These are phyloP conservation scores for Aspergillus sp. DNA, from an alignment of 2,329 filamentous ascomycete species.

Conservation along the genomic window DNA sequence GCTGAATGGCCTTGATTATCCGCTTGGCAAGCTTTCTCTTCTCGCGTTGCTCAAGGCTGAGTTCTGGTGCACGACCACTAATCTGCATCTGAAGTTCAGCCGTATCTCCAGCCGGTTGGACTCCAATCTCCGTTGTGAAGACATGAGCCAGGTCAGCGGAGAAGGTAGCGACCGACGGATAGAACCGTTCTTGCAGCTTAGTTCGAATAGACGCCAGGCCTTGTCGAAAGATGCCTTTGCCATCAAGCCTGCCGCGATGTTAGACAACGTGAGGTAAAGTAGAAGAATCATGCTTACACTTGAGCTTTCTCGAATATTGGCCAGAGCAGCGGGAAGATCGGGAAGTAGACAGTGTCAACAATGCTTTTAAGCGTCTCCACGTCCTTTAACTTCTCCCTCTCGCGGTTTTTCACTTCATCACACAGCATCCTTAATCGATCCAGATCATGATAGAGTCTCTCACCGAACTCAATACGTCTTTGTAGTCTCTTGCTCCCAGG, in stretches of 20 bases:
- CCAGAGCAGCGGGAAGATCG: constrained; percentile 73
- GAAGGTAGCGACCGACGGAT: constrained; percentile 63
- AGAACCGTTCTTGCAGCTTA: constrained; percentile 58
- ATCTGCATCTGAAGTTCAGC: constrained; percentile 54
- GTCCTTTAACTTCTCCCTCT: constrained; percentile 74
- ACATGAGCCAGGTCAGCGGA: constrained; percentile 59
- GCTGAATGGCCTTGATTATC: constrained; percentile 81
- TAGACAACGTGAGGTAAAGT: constrained; percentile 14
- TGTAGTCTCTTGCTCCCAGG: constrained; percentile 75
- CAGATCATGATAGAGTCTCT: constrained; percentile 66
- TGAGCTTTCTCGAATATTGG: constrained; percentile 79
- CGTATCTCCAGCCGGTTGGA: constrained; percentile 50
- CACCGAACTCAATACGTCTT: constrained; percentile 84
- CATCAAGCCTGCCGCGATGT: constrained; percentile 46
- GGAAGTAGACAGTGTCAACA: constrained; percentile 89
- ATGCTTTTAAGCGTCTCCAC: constrained; percentile 75
- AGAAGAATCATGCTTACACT: constrained; percentile 61
- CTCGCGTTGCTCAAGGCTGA: constrained; percentile 70
- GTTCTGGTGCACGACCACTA: constrained; percentile 49
- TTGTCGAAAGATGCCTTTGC: constrained; percentile 57
- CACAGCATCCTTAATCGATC: constrained; percentile 72
- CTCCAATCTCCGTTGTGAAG: constrained; percentile 57
- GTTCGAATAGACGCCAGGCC: constrained; percentile 55
- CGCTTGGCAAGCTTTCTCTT: constrained; percentile 83
- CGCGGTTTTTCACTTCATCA: constrained; percentile 71